Evolutionary conservation across 768 basidiomycete species (phyloP).

Genomic region (Tephrocybe sp.): DNA sequence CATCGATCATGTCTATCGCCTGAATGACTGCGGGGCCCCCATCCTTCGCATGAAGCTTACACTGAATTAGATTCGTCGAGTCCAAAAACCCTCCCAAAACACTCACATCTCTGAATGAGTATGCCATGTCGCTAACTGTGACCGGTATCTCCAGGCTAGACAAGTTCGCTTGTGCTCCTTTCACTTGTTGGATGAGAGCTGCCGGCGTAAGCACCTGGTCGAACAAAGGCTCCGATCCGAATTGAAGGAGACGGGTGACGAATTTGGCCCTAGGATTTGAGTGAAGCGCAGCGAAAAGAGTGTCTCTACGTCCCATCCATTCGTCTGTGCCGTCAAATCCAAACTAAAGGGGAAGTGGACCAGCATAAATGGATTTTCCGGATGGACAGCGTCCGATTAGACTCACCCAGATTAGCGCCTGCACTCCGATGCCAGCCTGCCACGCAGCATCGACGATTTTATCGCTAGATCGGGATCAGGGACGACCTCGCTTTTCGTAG

Average conservation of each 20-base stretch:
- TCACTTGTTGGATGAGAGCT: conserved; percentile 50
- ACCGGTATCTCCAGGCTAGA: conserved; percentile 58
- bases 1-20: conserved; percentile 62
- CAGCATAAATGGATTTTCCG: background rate
- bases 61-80: background rate
- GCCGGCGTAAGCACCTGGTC: conserved; percentile 51
- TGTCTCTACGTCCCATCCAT: conserved; percentile 54
- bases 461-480: conserved; percentile 28
- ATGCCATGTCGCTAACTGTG: conserved; percentile 66
- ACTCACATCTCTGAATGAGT: conserved; percentile 46
- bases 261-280: conserved; percentile 62
- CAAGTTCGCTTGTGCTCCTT: conserved; percentile 44
- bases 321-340: conserved; percentile 44
- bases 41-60: conserved; percentile 36
- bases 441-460: conserved; percentile 68
- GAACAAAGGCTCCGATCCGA: conserved; percentile 69
- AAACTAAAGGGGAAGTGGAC: conserved; percentile 32
- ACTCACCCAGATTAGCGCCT: conserved; percentile 70
- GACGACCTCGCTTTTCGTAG: background rate
- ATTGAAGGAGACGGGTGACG: conserved; percentile 63
- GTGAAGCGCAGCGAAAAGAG: conserved; percentile 48
- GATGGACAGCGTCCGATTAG: background rate
- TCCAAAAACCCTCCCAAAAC: background rate
- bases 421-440: conserved; percentile 65
- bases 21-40: conserved; percentile 54